phyloP scores from a whole-genome alignment of 176 grass and related monocot species.

The Cocos nucifera region DNA sequence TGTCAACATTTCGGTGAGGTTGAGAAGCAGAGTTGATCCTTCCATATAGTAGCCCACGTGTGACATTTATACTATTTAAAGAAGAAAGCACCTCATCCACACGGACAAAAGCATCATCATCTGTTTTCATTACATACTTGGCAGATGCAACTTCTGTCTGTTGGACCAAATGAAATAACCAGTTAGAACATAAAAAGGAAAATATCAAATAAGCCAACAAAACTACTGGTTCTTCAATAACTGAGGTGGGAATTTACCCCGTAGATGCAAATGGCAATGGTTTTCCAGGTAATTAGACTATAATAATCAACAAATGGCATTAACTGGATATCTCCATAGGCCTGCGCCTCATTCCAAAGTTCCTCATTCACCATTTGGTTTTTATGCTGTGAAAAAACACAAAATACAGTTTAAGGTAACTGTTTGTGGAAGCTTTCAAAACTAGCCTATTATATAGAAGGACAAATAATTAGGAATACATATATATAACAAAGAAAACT shows the following conservation, averaged over 20 bases:
- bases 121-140: slow-evolving; percentile 99
- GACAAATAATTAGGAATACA: background rate
- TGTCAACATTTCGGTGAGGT: slow-evolving; percentile 87
- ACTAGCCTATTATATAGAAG: background rate
- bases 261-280: slow-evolving; percentile 90
- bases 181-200: slow-evolving; percentile 14
- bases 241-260: slow-evolving; percentile 46
- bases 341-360: slow-evolving; percentile 83
- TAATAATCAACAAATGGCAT: slow-evolving; percentile 99
- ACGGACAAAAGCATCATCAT: slow-evolving; percentile 99
- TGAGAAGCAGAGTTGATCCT: slow-evolving; percentile 82
- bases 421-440: background rate
- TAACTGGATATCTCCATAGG: slow-evolving; percentile 90
- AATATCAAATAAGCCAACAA: slow-evolving; percentile 16
- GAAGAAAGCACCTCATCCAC: slow-evolving; percentile 81
- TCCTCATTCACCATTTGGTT: slow-evolving; percentile 91
- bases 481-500: too few species aligned
- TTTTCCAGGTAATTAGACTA: slow-evolving; percentile 96
- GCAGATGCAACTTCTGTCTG: slow-evolving; percentile 75
- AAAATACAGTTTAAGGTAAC: background rate
- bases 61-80: slow-evolving; percentile 49
- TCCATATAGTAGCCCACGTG: slow-evolving; percentile 69
- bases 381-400: slow-evolving; percentile 62
- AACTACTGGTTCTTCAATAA: slow-evolving; percentile 3
- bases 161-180: slow-evolving; percentile 2